These are phyloP conservation scores for Groenewaldozyma tartarivorans DNA, from an alignment of 805 yeast species.

Conservation along the genomic window DNA sequence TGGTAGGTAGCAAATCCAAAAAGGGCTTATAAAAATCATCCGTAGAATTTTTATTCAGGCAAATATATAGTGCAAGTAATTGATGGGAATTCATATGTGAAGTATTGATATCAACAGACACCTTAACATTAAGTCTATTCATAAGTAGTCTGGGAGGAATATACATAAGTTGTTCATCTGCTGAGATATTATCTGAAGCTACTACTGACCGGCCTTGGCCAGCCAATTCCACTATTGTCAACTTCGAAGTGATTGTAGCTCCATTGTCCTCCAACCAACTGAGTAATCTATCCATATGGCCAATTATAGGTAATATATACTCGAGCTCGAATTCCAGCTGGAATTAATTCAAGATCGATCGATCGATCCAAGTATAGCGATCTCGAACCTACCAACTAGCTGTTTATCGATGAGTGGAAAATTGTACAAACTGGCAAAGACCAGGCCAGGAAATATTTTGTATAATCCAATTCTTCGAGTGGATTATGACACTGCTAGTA, in stretches of 20 bases:
- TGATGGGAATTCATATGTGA: slow-evolving; percentile 18
- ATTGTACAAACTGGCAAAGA: not conserved
- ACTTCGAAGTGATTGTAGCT: slow-evolving; percentile 16
- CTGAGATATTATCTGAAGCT: slow-evolving; percentile 31
- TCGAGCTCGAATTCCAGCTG: too few relatives aligned
- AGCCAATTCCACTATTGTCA: slow-evolving; percentile 32
- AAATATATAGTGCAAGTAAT: slow-evolving; percentile 17
- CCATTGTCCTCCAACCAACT: slow-evolving; percentile 10
- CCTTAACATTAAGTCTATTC: slow-evolving; percentile 29
- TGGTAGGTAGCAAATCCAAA: slow-evolving; percentile 50
- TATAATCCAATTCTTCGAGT: slow-evolving; percentile 12
- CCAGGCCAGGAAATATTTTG: slow-evolving; percentile 2
- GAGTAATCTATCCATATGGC: slow-evolving; percentile 1
- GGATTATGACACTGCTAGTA: slow-evolving; percentile 15
- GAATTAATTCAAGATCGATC: too few relatives aligned
- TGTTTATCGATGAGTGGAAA: too few relatives aligned
- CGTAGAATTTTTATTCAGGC: slow-evolving; percentile 24
- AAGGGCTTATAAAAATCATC: slow-evolving; percentile 56
- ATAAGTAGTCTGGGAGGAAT: slow-evolving; percentile 52
- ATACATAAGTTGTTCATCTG: slow-evolving; percentile 38
- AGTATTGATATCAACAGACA: not conserved
- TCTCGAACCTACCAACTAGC: too few relatives aligned
- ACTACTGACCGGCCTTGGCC: slow-evolving; percentile 59
- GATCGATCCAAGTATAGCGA: too few relatives aligned
- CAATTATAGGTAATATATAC: too few relatives aligned